Evolutionary conservation across 495 filamentous ascomycete genomes (phyloP), one percentile per base, ranked within the genome.

Genomic region (Penicillium soppii): DNA sequence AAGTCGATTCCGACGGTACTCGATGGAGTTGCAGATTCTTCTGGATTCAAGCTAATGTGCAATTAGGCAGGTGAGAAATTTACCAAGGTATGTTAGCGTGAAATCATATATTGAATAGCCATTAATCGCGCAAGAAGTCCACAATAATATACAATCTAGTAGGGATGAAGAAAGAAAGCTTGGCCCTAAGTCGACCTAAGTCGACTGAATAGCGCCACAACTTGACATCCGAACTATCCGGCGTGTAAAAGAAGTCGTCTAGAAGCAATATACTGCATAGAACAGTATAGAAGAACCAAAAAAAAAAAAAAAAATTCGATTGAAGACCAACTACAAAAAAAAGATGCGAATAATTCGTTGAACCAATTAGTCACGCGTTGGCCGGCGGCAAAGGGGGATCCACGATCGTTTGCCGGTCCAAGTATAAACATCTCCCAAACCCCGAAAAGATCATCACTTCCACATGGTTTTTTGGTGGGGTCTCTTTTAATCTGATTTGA

Each of bases 391-490:
- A 26, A 6, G 9, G n/a, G 17, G 26, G 47, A n/a, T 13, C 47
- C 46, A 41, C 46, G 17, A 7, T 26, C 7, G 15, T 10, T 19
- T 21, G 17, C 13, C 21, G 36, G 47, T n/a, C n/a, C n/a, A n/a
- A 41, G 26, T 49, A 49, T 49, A 49, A 32, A 40, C 37, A 41
- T 2, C 0, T 19, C 20, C 3, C 36, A 16, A 30, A 41, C 25
- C 47, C 46, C 46, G 16, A 12, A 50, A 45, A 17, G 17, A 43
- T 44, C 50, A 13, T 21, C 44, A 38, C 39, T 46, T 5, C 58
- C 58, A 61, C 58, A 56, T 64, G 58, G 52, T 43, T 57, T 43
- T 50, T 43, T 38, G 26, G 52, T 51, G 58, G 61, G 52, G 53
- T 36, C 47, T 36, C 48, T 30, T 37, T 22, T 10, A 23, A 42